Evolutionary conservation across 2,329 filamentous ascomycete genomes (phyloP), one percentile per base, ranked within the genome.

Genomic region (Orbilia brochopaga): DNA sequence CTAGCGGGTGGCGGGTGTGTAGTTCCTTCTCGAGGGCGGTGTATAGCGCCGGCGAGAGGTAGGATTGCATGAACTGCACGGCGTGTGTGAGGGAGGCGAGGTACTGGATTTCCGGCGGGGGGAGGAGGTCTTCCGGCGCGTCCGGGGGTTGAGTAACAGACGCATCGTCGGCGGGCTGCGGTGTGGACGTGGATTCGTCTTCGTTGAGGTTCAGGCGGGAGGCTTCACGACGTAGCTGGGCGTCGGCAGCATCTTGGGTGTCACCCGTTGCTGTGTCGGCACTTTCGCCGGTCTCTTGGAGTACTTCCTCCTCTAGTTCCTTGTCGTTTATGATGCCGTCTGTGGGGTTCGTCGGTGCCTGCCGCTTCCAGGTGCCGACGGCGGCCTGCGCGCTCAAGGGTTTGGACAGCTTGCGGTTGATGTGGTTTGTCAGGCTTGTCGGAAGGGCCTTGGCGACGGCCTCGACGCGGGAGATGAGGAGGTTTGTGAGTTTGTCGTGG

Each of bases 401-500:
- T 74, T 10, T 81, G 79, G 15, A 77, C 75, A 0, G 61, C 35
- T 73, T 73, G 7, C 52, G 54, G 3, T 58, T 46, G 17, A 72
- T 65, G 30, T 42, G 56, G 19, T 65, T 72, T 8, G 42, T 52
- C 8, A 72, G 51, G 19, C 60, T 65, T 1, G 55, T 15, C 1
- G 67, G 67, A 4, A 72, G 56, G 19, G 60, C 48, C 24, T 65
- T 72, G 32, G 67, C 67, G 21, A 61, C 60, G 1, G 55, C 11
- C 64, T 72, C 60, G 23, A 72, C 67, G n/a, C 67, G 60, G 35
- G 67, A 72, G 17, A 72, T 51, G 17, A 72, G 55, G 17, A 61
- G 40, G 6, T 48, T 77, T 5, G 89, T 77, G 0, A 97, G 83
- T 78, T 92, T 96, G 11, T 83, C 81, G 76, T 90, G 84, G 75